Base-by-base conservation (phyloP, 2,329 filamentous ascomycete genomes). In the Lachnellula subtilissima region DNA sequence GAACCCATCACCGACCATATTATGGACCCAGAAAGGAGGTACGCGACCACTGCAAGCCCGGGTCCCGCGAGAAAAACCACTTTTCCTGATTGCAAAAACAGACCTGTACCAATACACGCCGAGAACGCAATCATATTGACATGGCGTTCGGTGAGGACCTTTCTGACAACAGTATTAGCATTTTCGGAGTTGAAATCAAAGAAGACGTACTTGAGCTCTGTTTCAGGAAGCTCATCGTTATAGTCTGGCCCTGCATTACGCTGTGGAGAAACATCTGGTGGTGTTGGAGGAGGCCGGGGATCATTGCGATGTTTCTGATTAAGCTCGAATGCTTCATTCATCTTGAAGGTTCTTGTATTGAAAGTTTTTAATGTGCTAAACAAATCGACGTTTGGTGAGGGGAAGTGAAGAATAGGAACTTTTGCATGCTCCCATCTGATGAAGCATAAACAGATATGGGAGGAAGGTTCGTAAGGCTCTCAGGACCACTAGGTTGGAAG, bases 1-100 rank as follows among this genome's bases (percentile, higher is more conserved):
- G 64, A 66, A 55, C 67, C 67, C 55, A 78, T 76, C 32, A 79
- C 76, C 50, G 74, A 76, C 64, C 72, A 78, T n/a, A 79, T 69
- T 48, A 77, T 75, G 59, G 76, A 72, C 0, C 76, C 76, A 3
- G 74, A 77, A 54, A 75, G 67, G 23, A 72, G 59, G 56, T 76
- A 76, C 7, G 71, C 73, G 5, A 76, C 65, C 50, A 76, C 71
- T 1, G 64, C 71, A 5, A 73, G 74, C 3, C 76, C 60, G 14
- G 75, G 74, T 0, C 75, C 75, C 0, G 74, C 73, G 1, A 76
- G 67, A 12, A 72, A 75, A 3, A 77, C 63, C 5, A 74, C 72
- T 52, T 76, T 73, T 3, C 75, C 75, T 52, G 71, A 75, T 28
- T 74, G 74, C 37, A 77, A 67, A 57, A 77, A 77, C 11, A 77